Conservation (phyloP, 805 yeast species). For the Yarrowia yakushimensis region DNA sequence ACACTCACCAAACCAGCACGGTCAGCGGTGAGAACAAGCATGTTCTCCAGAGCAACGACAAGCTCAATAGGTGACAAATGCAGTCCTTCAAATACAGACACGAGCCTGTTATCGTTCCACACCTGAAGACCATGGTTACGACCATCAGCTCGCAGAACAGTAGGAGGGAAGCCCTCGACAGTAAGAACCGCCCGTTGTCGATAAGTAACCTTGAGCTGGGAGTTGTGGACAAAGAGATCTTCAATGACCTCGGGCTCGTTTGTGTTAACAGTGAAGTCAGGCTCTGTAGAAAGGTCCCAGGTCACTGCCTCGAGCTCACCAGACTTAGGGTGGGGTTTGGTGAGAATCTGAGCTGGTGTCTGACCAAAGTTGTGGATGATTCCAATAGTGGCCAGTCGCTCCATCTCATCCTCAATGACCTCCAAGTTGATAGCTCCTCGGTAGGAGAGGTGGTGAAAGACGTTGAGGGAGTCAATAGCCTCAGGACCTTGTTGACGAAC, state of each 20-base stretch:
- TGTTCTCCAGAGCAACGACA: slow-evolving; percentile 7
- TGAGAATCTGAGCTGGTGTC: slow-evolving; percentile 73
- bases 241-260: slow-evolving; percentile 17
- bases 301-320: slow-evolving; percentile 31
- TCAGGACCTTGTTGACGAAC: slow-evolving; percentile 68
- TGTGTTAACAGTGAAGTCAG: slow-evolving; percentile 11
- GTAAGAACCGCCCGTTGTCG: slow-evolving; percentile 11
- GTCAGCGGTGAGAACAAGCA: slow-evolving; percentile 16
- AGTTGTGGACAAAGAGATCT: slow-evolving; percentile 7
- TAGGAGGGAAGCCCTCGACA: slow-evolving; percentile 5
- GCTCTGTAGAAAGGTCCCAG: slow-evolving; percentile 1
- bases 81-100: slow-evolving; percentile 17
- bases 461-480: slow-evolving; percentile 66
- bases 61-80: slow-evolving; percentile 17
- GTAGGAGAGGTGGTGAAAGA: slow-evolving; percentile 79
- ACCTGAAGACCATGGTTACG: slow-evolving; percentile 13
- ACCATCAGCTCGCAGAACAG: background rate
- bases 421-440: slow-evolving; percentile 81
- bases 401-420: slow-evolving; percentile 65
- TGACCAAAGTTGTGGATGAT: slow-evolving; percentile 91
- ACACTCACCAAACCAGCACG: slow-evolving; percentile 1
- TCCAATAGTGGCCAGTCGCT: slow-evolving; percentile 72
- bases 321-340: slow-evolving; percentile 59
- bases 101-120: slow-evolving; percentile 10
- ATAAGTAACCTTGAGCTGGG: slow-evolving; percentile 19